Conservation (phyloP, 2,329 filamentous ascomycete species). For the Escovopsis sp. region DNA sequence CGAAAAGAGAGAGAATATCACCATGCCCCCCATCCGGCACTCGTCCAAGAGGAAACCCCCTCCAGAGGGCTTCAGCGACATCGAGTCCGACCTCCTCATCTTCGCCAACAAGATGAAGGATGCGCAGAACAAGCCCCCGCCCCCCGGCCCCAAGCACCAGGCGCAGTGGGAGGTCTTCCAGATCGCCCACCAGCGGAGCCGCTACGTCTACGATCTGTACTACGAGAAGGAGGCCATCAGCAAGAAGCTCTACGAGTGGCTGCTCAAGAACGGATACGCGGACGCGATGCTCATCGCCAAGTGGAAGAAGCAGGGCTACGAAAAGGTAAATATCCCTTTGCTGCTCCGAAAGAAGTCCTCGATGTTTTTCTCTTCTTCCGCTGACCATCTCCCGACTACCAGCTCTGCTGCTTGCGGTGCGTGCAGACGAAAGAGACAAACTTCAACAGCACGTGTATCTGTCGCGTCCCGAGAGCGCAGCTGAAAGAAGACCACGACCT, state of each 20-base stretch:
- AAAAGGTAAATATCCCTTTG: constrained; percentile 51
- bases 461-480: constrained; percentile 78
- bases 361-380: neutral
- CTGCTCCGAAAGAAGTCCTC: neutral
- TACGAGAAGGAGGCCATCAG: constrained; percentile 95
- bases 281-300: constrained; percentile 94
- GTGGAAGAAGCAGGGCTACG: constrained; percentile 99
- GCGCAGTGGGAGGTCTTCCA: constrained; percentile 96
- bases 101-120: constrained; percentile 90
- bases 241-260: constrained; percentile 84
- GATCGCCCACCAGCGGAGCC: constrained; percentile 79
- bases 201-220: constrained; percentile 95
- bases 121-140: constrained; percentile 78
- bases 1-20: constrained; percentile 4
- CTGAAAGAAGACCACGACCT: constrained; percentile 83
- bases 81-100: constrained; percentile 73
- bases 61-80: constrained; percentile 74
- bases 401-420: constrained; percentile 89
- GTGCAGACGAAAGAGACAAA: constrained; percentile 99
- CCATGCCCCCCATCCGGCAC: constrained; percentile 66
- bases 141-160: constrained; percentile 70
- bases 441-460: constrained; percentile 95
- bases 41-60: constrained; percentile 67
- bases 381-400: constrained; percentile 12
- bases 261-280: constrained; percentile 92